Percentiles rank a stretch among this genome's conserved stretches.
Conservation (phyloP, 257 asterid species). For the Ophiorrhiza pumila region DNA sequence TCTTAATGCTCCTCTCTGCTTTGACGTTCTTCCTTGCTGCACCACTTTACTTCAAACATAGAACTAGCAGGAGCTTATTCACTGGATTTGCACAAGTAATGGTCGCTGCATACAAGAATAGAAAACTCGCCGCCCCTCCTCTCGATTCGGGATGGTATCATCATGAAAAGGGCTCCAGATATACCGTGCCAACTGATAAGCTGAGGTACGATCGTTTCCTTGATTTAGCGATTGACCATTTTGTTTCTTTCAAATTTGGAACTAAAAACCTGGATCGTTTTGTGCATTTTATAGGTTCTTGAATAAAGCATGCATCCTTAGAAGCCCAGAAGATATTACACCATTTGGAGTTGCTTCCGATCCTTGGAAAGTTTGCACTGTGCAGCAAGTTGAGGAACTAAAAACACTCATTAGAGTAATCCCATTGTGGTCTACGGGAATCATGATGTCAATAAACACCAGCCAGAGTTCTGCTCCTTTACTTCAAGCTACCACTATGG, state of each 20-base stretch:
- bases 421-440: constrained; percentile 73
- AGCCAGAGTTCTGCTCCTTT: constrained; percentile 50
- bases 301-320: constrained; percentile 65
- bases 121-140: constrained; percentile 30
- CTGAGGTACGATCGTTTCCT: constrained; percentile 34
- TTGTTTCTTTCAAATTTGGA: too few species aligned
- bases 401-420: constrained; percentile 53
- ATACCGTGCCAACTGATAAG: constrained; percentile 40
- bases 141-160: constrained; percentile 31
- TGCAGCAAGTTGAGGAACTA: constrained; percentile 63
- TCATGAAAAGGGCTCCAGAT: constrained; percentile 38
- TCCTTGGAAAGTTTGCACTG: constrained; percentile 51
- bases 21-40: constrained; percentile 48
- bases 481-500: constrained; percentile 66
- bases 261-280: background rate
- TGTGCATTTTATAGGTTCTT: constrained; percentile 44
- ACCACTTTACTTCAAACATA: constrained; percentile 40
- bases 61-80: constrained; percentile 37
- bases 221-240: too few species aligned
- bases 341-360: constrained; percentile 32
- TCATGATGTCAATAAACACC: constrained; percentile 50
- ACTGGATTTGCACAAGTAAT: constrained; percentile 38
- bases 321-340: constrained; percentile 38
- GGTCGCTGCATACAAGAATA: constrained; percentile 49
- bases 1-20: constrained; percentile 50